Evolutionary conservation across 345 rosid species (phyloP).

Genomic region (Leavenworthia alabamica): DNA sequence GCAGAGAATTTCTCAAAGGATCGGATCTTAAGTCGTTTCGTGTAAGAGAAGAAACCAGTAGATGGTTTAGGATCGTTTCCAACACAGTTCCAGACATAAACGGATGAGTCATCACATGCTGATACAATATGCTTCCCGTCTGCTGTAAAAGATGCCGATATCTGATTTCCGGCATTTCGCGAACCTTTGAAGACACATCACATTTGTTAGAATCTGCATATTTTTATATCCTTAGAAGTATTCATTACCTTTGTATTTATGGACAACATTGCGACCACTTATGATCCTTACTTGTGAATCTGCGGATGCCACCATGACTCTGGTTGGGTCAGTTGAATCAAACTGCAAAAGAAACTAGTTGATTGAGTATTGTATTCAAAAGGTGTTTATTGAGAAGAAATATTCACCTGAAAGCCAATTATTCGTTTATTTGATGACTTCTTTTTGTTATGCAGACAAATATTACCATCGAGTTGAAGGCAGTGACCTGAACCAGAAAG

Average conservation of each 20-base stretch:
- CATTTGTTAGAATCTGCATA: not conserved
- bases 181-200: constrained; percentile 31
- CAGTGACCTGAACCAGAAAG: constrained; percentile 41
- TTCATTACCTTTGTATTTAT: constrained; percentile 62
- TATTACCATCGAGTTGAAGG: constrained; percentile 68
- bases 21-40: constrained; percentile 42
- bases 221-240: not conserved
- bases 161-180: constrained; percentile 52
- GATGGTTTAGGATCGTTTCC: constrained; percentile 2
- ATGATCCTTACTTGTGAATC: constrained; percentile 86
- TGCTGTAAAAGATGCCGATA: constrained; percentile 57
- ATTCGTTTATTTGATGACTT: constrained; percentile 65
- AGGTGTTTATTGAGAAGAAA: not conserved
- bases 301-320: constrained; percentile 77
- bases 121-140: constrained; percentile 81
- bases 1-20: constrained; percentile 71
- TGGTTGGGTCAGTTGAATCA: constrained; percentile 58
- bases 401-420: constrained; percentile 66
- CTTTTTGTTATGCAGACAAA: constrained; percentile 61
- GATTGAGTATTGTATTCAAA: not conserved
- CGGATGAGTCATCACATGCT: constrained; percentile 73
- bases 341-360: constrained; percentile 40
- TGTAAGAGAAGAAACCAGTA: constrained; percentile 22
- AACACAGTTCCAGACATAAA: constrained; percentile 64
- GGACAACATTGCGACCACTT: constrained; percentile 57